These are phyloP conservation scores for Lasiosphaeris hirsuta DNA, from an alignment of 495 filamentous ascomycete genomes.

Conservation along the genomic window DNA sequence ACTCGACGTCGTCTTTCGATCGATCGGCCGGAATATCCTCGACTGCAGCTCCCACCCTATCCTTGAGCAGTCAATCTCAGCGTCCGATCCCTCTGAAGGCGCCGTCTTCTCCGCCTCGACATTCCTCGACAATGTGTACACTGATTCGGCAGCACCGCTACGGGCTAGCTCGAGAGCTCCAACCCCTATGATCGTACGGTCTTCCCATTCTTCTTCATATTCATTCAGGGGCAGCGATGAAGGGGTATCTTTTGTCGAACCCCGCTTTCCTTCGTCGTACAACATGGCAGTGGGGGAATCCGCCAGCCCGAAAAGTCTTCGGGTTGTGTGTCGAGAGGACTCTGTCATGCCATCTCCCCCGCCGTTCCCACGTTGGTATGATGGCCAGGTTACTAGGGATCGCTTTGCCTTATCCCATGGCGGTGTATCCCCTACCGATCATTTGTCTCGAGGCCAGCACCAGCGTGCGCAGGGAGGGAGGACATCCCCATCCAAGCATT, in stretches of 20 bases:
- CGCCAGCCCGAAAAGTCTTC: constrained; percentile 35
- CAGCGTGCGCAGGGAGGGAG: constrained; percentile 10
- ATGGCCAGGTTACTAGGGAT: background rate
- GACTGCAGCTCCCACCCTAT: constrained; percentile 56
- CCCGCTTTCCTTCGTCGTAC: background rate
- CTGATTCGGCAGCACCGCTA: constrained; percentile 55
- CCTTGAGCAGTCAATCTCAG: constrained; percentile 66
- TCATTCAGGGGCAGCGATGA: background rate
- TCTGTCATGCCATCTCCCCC: constrained; percentile 21
- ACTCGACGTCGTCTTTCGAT: constrained; percentile 84
- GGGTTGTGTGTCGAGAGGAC: constrained; percentile 38
- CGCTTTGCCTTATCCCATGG: background rate
- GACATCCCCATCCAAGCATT: constrained; percentile 31
- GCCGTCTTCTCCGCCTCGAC: constrained; percentile 69
- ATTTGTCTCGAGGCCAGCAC: background rate
- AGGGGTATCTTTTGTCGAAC: background rate
- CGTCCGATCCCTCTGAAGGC: constrained; percentile 79
- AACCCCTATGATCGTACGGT: constrained; percentile 77
- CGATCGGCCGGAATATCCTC: constrained; percentile 63
- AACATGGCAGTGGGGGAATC: background rate
- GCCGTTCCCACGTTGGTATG: constrained; percentile 10
- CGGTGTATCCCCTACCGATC: background rate
- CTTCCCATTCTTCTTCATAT: constrained; percentile 28
- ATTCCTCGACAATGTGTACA: constrained; percentile 79
- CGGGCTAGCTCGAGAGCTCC: constrained; percentile 66